A percentile compares a stretch with the other conserved stretches of the same genome.
These are phyloP conservation scores for Elsinoe fawcettii DNA, from an alignment of 2,329 filamentous ascomycete species.

Conservation along the genomic window DNA sequence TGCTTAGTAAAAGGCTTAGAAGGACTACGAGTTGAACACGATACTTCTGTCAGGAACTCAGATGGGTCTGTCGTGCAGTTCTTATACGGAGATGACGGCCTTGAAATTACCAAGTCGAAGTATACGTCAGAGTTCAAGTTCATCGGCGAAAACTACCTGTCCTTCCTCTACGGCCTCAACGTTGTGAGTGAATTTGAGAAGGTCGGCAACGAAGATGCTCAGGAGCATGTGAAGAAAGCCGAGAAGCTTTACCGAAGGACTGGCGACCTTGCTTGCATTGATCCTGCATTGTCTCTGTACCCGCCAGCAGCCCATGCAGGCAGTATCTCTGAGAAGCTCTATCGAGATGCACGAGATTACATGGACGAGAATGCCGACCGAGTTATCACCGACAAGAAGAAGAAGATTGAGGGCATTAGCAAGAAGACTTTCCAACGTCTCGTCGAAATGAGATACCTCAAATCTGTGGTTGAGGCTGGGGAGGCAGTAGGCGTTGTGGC, in stretches of 20 bases:
- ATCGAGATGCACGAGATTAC: constrained; percentile 62
- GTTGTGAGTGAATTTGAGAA: constrained; percentile 47
- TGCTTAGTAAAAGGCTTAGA: constrained; percentile 99
- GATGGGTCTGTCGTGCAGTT: constrained; percentile 94
- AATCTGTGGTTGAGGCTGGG: constrained; percentile 84
- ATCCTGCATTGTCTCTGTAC: constrained; percentile 66
- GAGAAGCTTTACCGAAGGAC: constrained; percentile 77
- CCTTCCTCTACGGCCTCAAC: constrained; percentile 67
- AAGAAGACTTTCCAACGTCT: constrained; percentile 76
- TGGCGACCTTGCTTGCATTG: constrained; percentile 57
- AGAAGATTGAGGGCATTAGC: constrained; percentile 34
- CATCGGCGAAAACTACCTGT: constrained; percentile 74
- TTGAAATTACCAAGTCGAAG: constrained; percentile 90
- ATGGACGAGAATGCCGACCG: constrained; percentile 64
- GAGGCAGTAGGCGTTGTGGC: constrained; percentile 97
- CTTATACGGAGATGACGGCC: constrained; percentile 89
- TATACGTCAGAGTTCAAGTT: constrained; percentile 88
- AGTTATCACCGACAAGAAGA: constrained; percentile 54
- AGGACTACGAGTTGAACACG: constrained; percentile 83
- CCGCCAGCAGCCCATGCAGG: constrained; percentile 72
- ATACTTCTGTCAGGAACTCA: constrained; percentile 86
- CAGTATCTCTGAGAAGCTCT: constrained; percentile 84
- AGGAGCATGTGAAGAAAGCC: constrained; percentile 53
- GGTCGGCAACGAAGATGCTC: constrained; percentile 60
- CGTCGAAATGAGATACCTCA: constrained; percentile 86